Conservation (phyloP, 2,329 filamentous ascomycete species). For the Cercospora beticola region DNA sequence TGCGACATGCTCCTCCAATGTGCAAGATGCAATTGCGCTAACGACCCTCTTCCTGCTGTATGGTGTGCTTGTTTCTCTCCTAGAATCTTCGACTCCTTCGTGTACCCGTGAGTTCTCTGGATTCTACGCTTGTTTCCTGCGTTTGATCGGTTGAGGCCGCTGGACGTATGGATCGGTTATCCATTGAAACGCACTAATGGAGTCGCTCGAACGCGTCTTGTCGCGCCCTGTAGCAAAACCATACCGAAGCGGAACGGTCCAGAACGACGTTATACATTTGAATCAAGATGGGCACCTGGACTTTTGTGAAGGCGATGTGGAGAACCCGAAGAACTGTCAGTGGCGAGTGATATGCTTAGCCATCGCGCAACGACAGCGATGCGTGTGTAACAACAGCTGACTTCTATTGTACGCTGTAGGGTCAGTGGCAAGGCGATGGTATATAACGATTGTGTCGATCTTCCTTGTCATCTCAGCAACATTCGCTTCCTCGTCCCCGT, state of each 20-base stretch:
- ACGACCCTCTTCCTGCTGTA: neutral
- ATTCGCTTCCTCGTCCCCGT: conserved; percentile 51
- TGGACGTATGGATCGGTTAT: neutral
- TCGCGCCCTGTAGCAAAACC: conserved; percentile 56
- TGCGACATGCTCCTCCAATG: neutral
- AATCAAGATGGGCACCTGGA: conserved; percentile 54
- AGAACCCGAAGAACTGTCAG: conserved; percentile 49
- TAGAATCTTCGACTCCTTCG: neutral
- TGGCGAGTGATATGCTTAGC: neutral
- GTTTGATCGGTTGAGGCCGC: neutral
- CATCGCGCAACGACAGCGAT: neutral
- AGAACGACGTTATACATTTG: conserved; percentile 44
- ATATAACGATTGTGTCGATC: conserved; percentile 45
- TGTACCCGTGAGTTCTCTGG: neutral
- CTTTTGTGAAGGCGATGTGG: conserved; percentile 53
- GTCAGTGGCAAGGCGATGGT: conserved; percentile 40
- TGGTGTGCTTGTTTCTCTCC: neutral
- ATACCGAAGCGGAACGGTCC: conserved; percentile 47
- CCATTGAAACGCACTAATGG: conserved; percentile 10
- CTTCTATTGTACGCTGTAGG: conserved; percentile 23
- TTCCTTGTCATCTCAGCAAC: conserved; percentile 56
- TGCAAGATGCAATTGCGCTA: neutral
- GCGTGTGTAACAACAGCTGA: neutral
- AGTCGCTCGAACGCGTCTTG: conserved; percentile 46
- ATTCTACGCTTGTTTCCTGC: neutral